phyloP scores from a whole-genome alignment of 495 filamentous ascomycete species.

The Neurospora sp. region DNA sequence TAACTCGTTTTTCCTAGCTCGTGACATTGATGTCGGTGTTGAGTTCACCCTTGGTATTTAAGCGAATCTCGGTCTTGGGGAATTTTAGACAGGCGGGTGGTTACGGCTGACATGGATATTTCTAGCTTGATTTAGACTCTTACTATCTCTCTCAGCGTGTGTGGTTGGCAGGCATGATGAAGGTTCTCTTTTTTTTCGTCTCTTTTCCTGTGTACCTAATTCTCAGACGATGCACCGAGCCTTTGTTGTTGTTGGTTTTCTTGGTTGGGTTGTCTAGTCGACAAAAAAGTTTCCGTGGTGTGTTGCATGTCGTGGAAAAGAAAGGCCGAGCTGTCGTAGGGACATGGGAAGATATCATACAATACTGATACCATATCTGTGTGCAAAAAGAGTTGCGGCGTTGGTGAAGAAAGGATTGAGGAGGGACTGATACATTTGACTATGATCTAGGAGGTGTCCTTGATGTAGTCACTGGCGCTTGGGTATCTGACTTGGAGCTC shows the following conservation, averaged over 20 bases:
- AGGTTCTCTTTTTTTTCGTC: background rate
- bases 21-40: conserved; percentile 95
- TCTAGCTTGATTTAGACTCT: background rate
- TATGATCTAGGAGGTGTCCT: no score
- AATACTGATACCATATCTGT: background rate
- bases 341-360: background rate
- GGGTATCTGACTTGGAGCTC: background rate
- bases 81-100: background rate
- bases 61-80: conserved; percentile 4
- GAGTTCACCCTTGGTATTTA: conserved; percentile 96
- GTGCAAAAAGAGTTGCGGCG: background rate
- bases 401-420: background rate
- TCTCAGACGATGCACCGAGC: background rate
- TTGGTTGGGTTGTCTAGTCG: background rate
- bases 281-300: background rate
- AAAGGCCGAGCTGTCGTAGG: background rate
- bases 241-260: background rate
- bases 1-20: conserved; percentile 41
- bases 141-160: background rate
- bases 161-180: background rate
- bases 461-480: background rate
- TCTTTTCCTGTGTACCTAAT: background rate
- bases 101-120: background rate
- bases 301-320: background rate
- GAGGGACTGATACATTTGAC: background rate